A percentile compares a stretch with the other conserved stretches of the same genome.
Conservation (phyloP, 352 stramenopile genomes). For the Phytophthora lateralis region DNA sequence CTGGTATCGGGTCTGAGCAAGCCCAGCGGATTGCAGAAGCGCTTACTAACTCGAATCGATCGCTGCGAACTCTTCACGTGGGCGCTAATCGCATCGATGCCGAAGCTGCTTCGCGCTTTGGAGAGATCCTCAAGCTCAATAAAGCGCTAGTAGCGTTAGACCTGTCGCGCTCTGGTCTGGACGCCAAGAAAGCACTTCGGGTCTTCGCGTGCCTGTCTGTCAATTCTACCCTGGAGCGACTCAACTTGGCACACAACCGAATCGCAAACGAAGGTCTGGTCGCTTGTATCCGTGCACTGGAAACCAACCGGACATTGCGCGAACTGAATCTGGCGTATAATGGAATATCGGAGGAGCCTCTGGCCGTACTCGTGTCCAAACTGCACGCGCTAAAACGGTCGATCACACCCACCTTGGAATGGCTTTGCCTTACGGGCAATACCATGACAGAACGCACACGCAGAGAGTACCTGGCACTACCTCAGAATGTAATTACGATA, state of each 20-base stretch:
- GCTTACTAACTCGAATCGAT: conserved; percentile 50
- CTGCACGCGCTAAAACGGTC: conserved; percentile 29
- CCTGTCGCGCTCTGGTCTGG: conserved; percentile 61
- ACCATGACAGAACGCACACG: conserved; percentile 64
- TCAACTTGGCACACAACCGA: conserved; percentile 69
- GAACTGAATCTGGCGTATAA: conserved; percentile 84
- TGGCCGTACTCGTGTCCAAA: conserved; percentile 52
- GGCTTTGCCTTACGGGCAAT: conserved; percentile 66
- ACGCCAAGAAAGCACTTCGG: conserved; percentile 54
- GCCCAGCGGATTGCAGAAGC: conserved; percentile 48
- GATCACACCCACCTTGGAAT: conserved; percentile 39
- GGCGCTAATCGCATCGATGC: conserved; percentile 65
- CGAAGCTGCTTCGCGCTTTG: conserved; percentile 61
- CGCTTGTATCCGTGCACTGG: conserved; percentile 60
- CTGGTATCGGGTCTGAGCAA: conserved; percentile 57
- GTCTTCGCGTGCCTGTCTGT: conserved; percentile 76
- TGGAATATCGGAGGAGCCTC: conserved; percentile 73
- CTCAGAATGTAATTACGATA: conserved; percentile 38
- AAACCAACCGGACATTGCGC: conserved; percentile 54
- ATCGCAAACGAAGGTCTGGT: conserved; percentile 77
- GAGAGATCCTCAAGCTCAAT: conserved; percentile 60
- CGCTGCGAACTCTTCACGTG: conserved; percentile 59
- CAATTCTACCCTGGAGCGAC: conserved; percentile 55
- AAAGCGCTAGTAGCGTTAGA: conserved; percentile 59
- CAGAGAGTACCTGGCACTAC: conserved; percentile 34